phyloP scores from a whole-genome alignment of 352 stramenopile species.

The Phytophthora nicotianae region DNA sequence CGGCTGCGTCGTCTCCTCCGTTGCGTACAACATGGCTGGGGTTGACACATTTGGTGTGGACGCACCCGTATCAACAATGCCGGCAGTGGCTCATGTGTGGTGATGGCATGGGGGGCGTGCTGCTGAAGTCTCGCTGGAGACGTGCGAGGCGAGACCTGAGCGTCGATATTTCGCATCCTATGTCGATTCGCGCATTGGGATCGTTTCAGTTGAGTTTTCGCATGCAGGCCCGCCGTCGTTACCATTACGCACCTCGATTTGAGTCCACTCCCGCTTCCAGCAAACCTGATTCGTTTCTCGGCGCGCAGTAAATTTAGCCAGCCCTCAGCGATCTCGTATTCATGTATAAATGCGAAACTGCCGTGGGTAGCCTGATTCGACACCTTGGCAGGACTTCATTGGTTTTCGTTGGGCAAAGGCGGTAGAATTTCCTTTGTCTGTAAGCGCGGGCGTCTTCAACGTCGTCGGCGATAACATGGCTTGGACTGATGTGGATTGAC shows the following conservation, averaged over 20 bases:
- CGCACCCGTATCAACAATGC: not conserved
- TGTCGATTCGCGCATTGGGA: too few relatives aligned
- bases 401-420: not conserved
- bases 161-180: too few relatives aligned
- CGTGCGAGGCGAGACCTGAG: too few relatives aligned
- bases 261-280: too few relatives aligned
- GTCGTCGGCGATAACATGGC: slow-evolving; percentile 6
- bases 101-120: too few relatives aligned
- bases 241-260: not conserved
- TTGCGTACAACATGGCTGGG: not conserved
- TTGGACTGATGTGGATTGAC: slow-evolving; percentile 6
- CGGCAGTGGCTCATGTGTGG: too few relatives aligned
- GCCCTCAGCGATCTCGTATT: not conserved
- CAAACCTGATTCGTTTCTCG: slow-evolving; percentile 2
- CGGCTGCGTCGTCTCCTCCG: not conserved
- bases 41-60: not conserved
- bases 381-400: not conserved
- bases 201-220: not conserved
- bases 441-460: slow-evolving; percentile 5
- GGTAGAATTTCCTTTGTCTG: not conserved
- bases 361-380: not conserved
- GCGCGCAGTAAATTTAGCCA: slow-evolving; percentile 4
- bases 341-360: not conserved
- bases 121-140: not conserved
- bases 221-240: not conserved